A percentile compares a stretch with the other conserved stretches of the same genome.
These are phyloP conservation scores for Hibiscus syriacus DNA, from an alignment of 345 rosid genomes.

Conservation along the genomic window DNA sequence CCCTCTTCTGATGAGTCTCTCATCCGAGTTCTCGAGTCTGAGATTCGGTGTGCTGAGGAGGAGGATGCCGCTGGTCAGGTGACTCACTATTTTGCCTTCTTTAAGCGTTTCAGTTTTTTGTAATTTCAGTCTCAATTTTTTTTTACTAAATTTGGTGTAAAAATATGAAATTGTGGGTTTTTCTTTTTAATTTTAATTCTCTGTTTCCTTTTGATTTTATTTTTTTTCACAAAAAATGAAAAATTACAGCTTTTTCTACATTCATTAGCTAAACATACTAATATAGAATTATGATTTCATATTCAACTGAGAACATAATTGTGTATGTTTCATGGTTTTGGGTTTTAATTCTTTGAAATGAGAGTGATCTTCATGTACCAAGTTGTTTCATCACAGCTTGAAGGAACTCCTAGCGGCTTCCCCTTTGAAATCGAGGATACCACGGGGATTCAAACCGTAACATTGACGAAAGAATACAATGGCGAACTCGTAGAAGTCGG, in stretches of 20 bases:
- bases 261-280: no score
- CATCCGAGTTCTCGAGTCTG: constrained; percentile 53
- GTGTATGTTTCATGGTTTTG: neutral
- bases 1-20: constrained; percentile 45
- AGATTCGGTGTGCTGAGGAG: constrained; percentile 57
- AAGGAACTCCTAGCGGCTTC: constrained; percentile 52
- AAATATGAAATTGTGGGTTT: no score
- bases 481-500: constrained; percentile 66
- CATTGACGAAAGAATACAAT: constrained; percentile 53
- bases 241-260: no score
- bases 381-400: constrained; percentile 13
- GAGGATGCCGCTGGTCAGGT: constrained; percentile 52
- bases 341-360: neutral
- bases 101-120: neutral
- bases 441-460: constrained; percentile 52
- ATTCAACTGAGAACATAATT: no score
- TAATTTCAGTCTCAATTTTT: no score
- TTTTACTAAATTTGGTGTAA: no score
- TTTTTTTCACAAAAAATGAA: no score
- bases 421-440: constrained; percentile 76
- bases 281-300: no score
- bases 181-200: no score
- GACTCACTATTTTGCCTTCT: neutral
- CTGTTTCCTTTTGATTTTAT: no score
- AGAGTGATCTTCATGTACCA: neutral